phyloP scores from a whole-genome alignment of 352 stramenopile genomes.

The Lagenidium sp. region DNA sequence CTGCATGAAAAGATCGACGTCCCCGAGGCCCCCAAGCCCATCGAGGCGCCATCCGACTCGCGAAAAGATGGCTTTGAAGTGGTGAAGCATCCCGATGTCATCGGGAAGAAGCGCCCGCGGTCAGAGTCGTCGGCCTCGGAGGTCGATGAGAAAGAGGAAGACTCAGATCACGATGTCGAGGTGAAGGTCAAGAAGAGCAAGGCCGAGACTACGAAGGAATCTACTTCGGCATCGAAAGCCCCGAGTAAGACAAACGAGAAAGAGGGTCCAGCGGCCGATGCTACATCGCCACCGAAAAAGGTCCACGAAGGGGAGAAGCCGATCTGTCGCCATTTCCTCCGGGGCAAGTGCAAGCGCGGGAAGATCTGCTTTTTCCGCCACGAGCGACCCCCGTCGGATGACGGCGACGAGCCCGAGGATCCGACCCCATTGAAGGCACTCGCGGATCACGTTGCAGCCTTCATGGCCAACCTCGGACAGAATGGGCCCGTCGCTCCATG shows the following conservation, averaged over 20 bases:
- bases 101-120: conserved; percentile 6
- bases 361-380: conserved; percentile 23
- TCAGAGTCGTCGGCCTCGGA: conserved; percentile 2
- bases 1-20: conserved; percentile 44
- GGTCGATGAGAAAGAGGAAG: conserved; percentile 6
- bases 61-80: conserved; percentile 11
- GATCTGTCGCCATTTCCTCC: conserved; percentile 17
- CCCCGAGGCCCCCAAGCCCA: background rate
- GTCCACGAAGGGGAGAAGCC: conserved; percentile 12
- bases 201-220: conserved; percentile 2
- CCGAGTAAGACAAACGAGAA: conserved; percentile 7
- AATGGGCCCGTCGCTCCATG: conserved; percentile 3
- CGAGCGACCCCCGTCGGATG: conserved; percentile 12
- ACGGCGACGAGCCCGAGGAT: conserved; percentile 14
- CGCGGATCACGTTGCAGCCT: conserved; percentile 28
- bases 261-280: conserved; percentile 8
- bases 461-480: conserved; percentile 17
- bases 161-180: background rate
- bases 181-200: background rate
- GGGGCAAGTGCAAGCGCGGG: conserved; percentile 23
- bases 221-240: conserved; percentile 2
- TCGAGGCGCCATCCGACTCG: conserved; percentile 6
- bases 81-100: conserved; percentile 5
- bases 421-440: conserved; percentile 12
- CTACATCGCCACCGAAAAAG: background rate